phyloP scores from a whole-genome alignment of 108 stramenopile genomes.

The Nitzschia sp. region DNA sequence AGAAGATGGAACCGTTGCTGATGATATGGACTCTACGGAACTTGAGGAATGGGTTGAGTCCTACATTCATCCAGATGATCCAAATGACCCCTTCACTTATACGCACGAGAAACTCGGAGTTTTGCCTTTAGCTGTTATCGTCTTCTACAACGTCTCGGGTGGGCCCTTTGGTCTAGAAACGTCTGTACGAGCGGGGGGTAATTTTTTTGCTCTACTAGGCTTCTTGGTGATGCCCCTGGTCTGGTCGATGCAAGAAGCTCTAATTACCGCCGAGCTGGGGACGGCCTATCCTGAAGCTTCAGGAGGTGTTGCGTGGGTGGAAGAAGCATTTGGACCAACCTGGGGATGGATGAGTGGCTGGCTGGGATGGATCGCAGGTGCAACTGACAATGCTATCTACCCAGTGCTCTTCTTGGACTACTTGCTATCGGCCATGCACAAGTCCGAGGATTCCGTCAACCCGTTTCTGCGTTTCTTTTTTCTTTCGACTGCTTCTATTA shows the following conservation, averaged over 20 bases:
- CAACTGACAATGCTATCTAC: constrained; percentile 88
- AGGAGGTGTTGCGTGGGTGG: constrained; percentile 92
- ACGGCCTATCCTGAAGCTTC: constrained; percentile 89
- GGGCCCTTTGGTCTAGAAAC: constrained; percentile 96
- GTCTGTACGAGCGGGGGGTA: constrained; percentile 81
- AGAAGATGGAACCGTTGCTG: neutral
- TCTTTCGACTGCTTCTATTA: constrained; percentile 52
- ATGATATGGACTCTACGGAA: constrained; percentile 17
- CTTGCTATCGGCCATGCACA: constrained; percentile 41
- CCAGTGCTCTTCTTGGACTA: constrained; percentile 87
- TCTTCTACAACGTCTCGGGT: constrained; percentile 92
- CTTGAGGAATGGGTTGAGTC: constrained; percentile 17
- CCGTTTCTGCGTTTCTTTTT: constrained; percentile 44
- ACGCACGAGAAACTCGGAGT: constrained; percentile 33
- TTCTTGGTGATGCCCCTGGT: constrained; percentile 83
- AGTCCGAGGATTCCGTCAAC: constrained; percentile 6
- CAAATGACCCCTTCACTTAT: constrained; percentile 4
- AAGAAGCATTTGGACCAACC: constrained; percentile 85
- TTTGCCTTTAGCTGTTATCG: constrained; percentile 78
- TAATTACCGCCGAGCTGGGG: constrained; percentile 90
- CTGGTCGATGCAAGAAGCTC: constrained; percentile 93
- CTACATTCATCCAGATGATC: constrained; percentile 12
- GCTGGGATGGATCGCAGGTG: constrained; percentile 85
- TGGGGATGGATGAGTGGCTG: constrained; percentile 89
- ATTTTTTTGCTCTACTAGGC: constrained; percentile 84